Conservation (phyloP, 495 filamentous ascomycete species). For the Annulohypoxylon moriforme region DNA sequence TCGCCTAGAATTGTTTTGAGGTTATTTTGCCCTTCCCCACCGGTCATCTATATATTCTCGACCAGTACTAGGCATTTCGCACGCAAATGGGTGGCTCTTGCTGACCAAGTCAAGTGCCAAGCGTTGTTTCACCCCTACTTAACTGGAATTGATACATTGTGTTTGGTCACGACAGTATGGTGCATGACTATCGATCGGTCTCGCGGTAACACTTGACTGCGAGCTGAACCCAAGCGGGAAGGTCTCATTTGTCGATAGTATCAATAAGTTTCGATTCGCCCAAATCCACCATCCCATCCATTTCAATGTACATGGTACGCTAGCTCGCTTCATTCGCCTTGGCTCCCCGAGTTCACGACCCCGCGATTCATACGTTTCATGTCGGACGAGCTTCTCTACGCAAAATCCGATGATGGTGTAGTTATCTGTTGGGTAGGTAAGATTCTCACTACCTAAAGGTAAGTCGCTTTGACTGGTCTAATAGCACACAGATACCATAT, state of each 20-base stretch:
- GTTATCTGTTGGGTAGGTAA: constrained; percentile 9
- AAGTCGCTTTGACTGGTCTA: constrained; percentile 3
- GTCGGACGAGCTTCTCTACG: constrained; percentile 2
- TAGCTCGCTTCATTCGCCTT: constrained; percentile 23
- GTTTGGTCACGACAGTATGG: neutral
- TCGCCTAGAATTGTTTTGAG: neutral
- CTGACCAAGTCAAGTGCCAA: neutral
- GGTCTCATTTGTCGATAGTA: constrained; percentile 14
- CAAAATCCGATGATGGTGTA: neutral
- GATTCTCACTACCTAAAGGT: neutral
- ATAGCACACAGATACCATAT: constrained; percentile 15
- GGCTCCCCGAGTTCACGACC: constrained; percentile 14
- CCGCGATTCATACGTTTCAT: constrained; percentile 19
- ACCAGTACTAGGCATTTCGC: neutral
- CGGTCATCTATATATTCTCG: neutral
- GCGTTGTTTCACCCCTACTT: neutral
- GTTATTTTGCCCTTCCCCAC: neutral
- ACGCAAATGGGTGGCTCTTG: neutral
- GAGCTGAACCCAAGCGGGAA: constrained; percentile 25
- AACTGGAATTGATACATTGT: neutral
- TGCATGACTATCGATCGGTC: neutral
- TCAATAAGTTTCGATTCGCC: constrained; percentile 8
- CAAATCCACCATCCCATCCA: neutral
- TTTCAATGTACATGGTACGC: constrained; percentile 15
- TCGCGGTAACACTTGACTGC: neutral